Evolutionary conservation across 768 basidiomycete genomes (phyloP).

Genomic region (Ramaria sp.): DNA sequence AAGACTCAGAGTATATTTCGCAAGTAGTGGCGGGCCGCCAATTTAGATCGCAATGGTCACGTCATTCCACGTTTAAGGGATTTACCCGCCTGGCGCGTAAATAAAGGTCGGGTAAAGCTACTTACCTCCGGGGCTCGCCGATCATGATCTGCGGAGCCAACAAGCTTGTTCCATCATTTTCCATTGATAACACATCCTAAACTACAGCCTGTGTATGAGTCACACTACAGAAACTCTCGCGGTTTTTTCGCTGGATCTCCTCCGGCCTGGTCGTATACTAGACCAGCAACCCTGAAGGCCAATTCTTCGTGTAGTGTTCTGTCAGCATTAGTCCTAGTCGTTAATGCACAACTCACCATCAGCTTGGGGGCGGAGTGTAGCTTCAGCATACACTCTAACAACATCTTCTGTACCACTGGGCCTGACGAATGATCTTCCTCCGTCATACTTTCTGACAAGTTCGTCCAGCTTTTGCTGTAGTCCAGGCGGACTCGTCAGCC

Average conservation of each 20-base stretch:
- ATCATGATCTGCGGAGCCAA: no score
- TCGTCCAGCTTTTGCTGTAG: slow-evolving; percentile 78
- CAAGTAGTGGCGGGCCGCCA: no score
- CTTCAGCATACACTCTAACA: slow-evolving; percentile 95
- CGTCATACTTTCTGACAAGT: slow-evolving; percentile 63
- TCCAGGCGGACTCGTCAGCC: slow-evolving; percentile 66
- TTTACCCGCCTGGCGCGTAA: no score
- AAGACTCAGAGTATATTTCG: no score
- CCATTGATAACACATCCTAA: no score
- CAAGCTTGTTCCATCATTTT: no score
- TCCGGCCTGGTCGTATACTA: slow-evolving; percentile 75
- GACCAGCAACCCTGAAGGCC: slow-evolving; percentile 73
- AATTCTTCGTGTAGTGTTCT: slow-evolving; percentile 41
- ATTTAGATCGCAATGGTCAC: no score
- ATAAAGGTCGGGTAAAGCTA: no score
- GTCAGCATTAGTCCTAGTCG: neutral
- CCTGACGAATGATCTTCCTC: slow-evolving; percentile 86
- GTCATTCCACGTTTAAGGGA: no score
- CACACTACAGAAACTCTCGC: slow-evolving; percentile 50
- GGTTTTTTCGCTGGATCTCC: slow-evolving; percentile 73
- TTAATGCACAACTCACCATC: slow-evolving; percentile 51
- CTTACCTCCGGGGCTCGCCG: no score
- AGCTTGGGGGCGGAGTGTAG: slow-evolving; percentile 56
- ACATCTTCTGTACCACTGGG: slow-evolving; percentile 99
- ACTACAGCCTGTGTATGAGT: no score